These are phyloP conservation scores for Arthrobotrys sphaeroides DNA, from an alignment of 2,329 filamentous ascomycete species.

Conservation along the genomic window DNA sequence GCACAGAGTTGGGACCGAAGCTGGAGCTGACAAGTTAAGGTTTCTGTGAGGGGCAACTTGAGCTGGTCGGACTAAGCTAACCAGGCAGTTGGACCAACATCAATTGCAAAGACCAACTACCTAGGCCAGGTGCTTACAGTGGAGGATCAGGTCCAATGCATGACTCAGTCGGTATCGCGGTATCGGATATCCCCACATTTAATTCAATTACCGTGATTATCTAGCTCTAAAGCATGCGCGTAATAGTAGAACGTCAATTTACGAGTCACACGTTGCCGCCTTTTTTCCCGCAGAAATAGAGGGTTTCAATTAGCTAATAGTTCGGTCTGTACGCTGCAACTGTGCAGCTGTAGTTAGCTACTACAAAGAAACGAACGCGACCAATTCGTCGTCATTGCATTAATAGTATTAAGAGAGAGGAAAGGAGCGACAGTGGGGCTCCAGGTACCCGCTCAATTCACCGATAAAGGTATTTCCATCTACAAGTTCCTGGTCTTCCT, in stretches of 20 bases:
- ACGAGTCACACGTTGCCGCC: too few species aligned
- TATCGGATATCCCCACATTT: too few species aligned
- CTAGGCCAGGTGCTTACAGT: neutral
- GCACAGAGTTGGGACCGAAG: slow-evolving; percentile 4
- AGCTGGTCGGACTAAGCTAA: too few species aligned
- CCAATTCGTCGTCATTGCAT: slow-evolving; percentile 1
- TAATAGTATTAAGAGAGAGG: slow-evolving; percentile 9
- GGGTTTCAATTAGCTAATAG: neutral
- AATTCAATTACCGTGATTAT: too few species aligned
- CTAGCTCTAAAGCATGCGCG: too few species aligned
- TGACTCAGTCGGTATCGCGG: neutral
- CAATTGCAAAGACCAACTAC: too few species aligned
- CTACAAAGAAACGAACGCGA: slow-evolving; percentile 17
- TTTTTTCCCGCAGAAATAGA: too few species aligned
- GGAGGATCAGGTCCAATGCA: neutral
- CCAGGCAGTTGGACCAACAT: too few species aligned
- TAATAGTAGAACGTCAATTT: too few species aligned
- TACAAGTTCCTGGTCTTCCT: slow-evolving; percentile 77
- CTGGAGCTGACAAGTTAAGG: neutral
- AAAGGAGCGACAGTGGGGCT: neutral
- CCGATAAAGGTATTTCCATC: neutral
- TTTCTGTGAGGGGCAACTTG: slow-evolving; percentile 8
- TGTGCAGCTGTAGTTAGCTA: neutral
- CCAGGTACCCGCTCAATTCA: neutral
- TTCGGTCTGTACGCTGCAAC: slow-evolving; percentile 8